Evolutionary conservation across 1,284 basidiomycete genomes (phyloP), one percentile per base, ranked within the genome.

Genomic region (Rhodotorula sp.): DNA sequence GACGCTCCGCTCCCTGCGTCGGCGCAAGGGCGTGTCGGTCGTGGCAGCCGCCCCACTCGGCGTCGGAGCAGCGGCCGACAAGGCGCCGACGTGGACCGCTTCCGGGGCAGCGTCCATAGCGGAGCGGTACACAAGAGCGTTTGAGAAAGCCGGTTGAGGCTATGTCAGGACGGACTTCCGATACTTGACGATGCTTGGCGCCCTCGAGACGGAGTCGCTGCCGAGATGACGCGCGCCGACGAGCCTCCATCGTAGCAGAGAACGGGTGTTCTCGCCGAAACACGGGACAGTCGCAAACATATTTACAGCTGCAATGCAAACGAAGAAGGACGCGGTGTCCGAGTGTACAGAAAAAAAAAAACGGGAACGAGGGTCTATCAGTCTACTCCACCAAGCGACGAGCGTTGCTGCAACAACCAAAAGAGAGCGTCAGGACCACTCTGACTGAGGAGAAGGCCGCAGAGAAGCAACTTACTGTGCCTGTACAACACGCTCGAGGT

Each of bases 401-500:
- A 18, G 68, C 65, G 30, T 73, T 73, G 55, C 71, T 72, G 57
- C 33, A 24, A 18, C 14, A 55, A 18, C 24, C 6, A 5, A 24
- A 46, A 8, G 6, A 1, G 8, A 12, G 44, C 17, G 49, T 46
- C 29, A 59, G 37, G 12, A 26, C 7, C 33, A 10, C 20, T 17
- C 12, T n/a, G 6, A 6, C 24, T 14, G 18, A 20, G 18, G 26
- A 14, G 7, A 8, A 20, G 1, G 37, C 1, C 14, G 45, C 0
- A 46, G 30, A 6, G 44, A 18, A 6, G 7, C 45, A 30, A 66
- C 67, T 62, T 22, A 71, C 69, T 73, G 69, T 3, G 66, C 66
- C 60, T 66, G 59, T 1, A 74, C 71, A 26, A 74, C 64, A 20
- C 77, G 69, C 67, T 83, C 83, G 67, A 86, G 82, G 75, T 85